Evolutionary conservation across 2,329 filamentous ascomycete genomes (phyloP).

Genomic region (Mariannaea sp.): DNA sequence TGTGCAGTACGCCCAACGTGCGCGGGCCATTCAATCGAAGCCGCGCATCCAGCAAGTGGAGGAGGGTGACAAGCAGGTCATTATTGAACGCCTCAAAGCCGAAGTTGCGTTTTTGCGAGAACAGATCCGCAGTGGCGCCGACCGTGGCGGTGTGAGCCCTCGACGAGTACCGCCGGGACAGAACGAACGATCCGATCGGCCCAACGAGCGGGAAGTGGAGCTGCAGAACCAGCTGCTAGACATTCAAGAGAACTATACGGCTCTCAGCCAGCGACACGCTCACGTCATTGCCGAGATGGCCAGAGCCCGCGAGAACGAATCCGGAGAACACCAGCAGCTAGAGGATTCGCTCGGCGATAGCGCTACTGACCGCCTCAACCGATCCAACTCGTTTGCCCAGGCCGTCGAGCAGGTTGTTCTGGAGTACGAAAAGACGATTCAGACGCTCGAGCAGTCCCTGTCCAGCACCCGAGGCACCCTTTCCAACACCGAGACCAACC

Average conservation of each 20-base stretch:
- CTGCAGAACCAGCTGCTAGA: conserved; percentile 94
- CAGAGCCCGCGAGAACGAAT: conserved; percentile 75
- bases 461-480: conserved; percentile 85
- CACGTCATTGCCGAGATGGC: conserved; percentile 93
- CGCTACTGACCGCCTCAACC: conserved; percentile 85
- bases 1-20: conserved; percentile 94
- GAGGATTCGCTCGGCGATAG: conserved; percentile 71
- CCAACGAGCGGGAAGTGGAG: conserved; percentile 83
- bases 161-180: conserved; percentile 57
- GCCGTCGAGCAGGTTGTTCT: conserved; percentile 95
- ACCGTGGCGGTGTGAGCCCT: conserved; percentile 58
- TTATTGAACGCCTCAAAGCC: conserved; percentile 91
- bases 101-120: conserved; percentile 93
- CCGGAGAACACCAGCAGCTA: conserved; percentile 59
- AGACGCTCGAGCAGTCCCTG: conserved; percentile 87
- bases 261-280: conserved; percentile 90
- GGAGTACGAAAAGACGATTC: conserved; percentile 98
- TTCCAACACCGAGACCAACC: conserved; percentile 79
- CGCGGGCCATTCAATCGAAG: conserved; percentile 95
- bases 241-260: conserved; percentile 90
- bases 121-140: conserved; percentile 83
- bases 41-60: conserved; percentile 94
- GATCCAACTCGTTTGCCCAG: conserved; percentile 94
- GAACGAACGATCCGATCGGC: conserved; percentile 76
- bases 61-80: conserved; percentile 89